Conservation (phyloP, 306 rosid genomes). For the Sophora flavescens region DNA sequence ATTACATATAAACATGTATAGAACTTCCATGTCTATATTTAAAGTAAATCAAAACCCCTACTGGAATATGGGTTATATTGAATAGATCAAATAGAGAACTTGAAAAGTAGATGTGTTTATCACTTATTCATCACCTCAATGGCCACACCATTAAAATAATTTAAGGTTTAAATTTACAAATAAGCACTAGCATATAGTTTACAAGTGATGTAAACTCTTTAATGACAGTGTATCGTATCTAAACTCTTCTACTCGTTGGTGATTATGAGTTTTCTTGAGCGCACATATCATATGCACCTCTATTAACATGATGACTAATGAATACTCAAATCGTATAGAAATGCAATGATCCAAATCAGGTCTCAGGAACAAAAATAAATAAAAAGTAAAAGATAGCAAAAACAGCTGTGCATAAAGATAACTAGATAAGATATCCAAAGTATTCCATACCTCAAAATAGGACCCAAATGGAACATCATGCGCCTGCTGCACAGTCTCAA, state of each 20-base stretch:
- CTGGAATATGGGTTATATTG: conserved; percentile 6
- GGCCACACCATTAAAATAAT: conserved; percentile 13
- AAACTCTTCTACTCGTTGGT: conserved; percentile 1
- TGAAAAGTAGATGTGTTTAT: conserved; percentile 1
- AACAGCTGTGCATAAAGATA: conserved; percentile 4
- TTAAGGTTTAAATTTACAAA: conserved; percentile 28
- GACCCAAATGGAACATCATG: conserved; percentile 99
- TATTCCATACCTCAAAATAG: conserved; percentile 78
- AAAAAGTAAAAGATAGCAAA: conserved; percentile 22
- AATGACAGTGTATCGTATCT: conserved; percentile 22
- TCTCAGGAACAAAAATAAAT: conserved; percentile 20
- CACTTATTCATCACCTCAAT: conserved; percentile 9
- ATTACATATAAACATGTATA: neutral
- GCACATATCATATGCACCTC: conserved; percentile 4
- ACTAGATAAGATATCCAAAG: conserved; percentile 32
- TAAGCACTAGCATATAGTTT: conserved; percentile 2
- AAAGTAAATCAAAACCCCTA: neutral
- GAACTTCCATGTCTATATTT: conserved; percentile 26
- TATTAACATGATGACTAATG: conserved; percentile 11
- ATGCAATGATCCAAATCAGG: conserved; percentile 39
- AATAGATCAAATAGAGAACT: conserved; percentile 28
- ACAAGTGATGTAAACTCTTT: conserved; percentile 25
- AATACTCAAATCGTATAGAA: conserved; percentile 28
- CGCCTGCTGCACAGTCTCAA: conserved; percentile 97
- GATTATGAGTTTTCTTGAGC: conserved; percentile 14